These are phyloP conservation scores for Phytophthora megakarya DNA, from an alignment of 352 stramenopile genomes.

Conservation along the genomic window DNA sequence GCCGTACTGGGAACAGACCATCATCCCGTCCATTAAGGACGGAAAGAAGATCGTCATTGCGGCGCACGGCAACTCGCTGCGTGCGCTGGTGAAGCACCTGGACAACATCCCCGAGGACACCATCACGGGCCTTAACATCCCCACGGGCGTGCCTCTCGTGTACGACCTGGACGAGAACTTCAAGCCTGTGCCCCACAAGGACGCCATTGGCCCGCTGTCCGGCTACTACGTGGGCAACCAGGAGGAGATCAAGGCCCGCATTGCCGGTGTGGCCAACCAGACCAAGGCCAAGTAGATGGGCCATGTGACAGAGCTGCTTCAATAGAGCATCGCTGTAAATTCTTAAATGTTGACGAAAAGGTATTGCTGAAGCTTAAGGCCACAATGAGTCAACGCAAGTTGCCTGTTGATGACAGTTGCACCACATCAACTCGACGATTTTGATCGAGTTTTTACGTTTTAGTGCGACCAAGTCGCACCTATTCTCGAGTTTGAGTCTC, in stretches of 20 bases:
- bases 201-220: conserved; percentile 89
- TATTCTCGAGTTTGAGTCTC: no score
- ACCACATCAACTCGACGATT: no score
- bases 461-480: no score
- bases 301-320: conserved; percentile 16
- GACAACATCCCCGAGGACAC: conserved; percentile 97
- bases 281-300: conserved; percentile 86
- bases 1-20: conserved; percentile 95
- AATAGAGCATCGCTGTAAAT: conserved; percentile 28
- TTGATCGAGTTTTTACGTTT: no score
- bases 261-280: conserved; percentile 96
- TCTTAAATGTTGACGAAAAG: conserved; percentile 29
- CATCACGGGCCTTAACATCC: conserved; percentile 98
- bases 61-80: conserved; percentile 98
- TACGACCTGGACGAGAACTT: conserved; percentile 99
- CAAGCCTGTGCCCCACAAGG: conserved; percentile 92
- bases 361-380: no score
- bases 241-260: conserved; percentile 96
- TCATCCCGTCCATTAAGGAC: conserved; percentile 93
- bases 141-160: conserved; percentile 94
- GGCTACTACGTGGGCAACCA: conserved; percentile 93
- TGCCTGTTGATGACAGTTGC: no score
- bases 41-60: conserved; percentile 97
- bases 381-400: no score
- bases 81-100: conserved; percentile 98